phyloP scores from a whole-genome alignment of 768 basidiomycete genomes.

The Cantharellus cinnabarinus region DNA sequence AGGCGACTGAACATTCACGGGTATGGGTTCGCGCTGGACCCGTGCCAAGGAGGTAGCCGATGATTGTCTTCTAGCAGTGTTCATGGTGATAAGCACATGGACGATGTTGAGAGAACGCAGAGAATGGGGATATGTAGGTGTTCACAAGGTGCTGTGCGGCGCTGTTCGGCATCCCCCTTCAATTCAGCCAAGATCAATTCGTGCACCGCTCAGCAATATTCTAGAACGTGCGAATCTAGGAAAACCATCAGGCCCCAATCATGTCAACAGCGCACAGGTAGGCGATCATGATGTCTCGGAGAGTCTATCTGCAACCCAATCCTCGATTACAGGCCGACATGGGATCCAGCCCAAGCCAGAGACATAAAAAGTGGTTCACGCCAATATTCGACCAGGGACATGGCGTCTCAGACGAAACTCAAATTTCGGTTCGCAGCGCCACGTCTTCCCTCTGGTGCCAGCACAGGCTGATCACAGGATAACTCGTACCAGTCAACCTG shows the following conservation, averaged over 20 bases:
- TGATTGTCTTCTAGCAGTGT: conserved; percentile 59
- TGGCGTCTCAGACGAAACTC: conserved; percentile 90
- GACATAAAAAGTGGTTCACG: conserved; percentile 84
- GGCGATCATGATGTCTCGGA: background rate
- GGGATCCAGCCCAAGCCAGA: conserved; percentile 89
- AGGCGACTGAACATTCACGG: conserved; percentile 20
- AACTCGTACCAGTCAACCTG: conserved; percentile 41
- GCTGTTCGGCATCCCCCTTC: background rate
- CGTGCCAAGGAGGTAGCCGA: conserved; percentile 43
- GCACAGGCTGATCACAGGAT: background rate
- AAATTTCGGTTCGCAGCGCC: conserved; percentile 61
- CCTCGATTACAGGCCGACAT: conserved; percentile 55
- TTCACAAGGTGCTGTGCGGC: background rate
- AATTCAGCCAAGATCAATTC: too few species aligned
- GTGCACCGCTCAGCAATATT: too few species aligned
- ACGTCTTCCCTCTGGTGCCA: background rate
- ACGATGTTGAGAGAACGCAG: background rate
- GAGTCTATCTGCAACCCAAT: background rate
- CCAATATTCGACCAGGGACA: conserved; percentile 81
- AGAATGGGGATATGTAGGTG: background rate
- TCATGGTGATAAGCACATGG: conserved; percentile 11
- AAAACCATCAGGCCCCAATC: background rate
- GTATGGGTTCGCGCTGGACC: conserved; percentile 4
- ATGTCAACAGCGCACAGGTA: conserved; percentile 1
- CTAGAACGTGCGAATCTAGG: too few species aligned